Base-by-base conservation (phyloP, 805 yeast genomes). In the Metschnikowia hibisci region DNA sequence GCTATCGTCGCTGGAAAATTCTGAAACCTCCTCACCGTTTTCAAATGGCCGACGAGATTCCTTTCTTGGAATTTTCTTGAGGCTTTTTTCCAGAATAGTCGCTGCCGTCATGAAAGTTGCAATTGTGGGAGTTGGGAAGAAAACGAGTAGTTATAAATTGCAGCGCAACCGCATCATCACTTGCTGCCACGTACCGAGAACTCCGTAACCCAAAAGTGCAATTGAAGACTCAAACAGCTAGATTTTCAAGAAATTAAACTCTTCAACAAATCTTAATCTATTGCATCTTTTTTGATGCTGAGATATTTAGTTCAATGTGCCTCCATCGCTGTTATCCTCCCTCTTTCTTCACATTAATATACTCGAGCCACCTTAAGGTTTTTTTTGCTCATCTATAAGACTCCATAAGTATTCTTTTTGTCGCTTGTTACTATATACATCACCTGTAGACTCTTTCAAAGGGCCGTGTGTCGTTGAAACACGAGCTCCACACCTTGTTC, bases 381-480 rank as follows among this genome's bases (percentile, higher is more conserved):
- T 8, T 20, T 20, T 8, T 6, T 3, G 23, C 23, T 20, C 5
- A 20, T 20, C 23, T 6, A 20, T 8, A 20, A 6, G 23, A 6
- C 1, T 6, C 23, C 4, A 20, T 20, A 8, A 20, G 7, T 20
- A 8, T 20, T 20, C 8, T 8, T 20, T 8, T 20, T 20, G 23
- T 20, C 34, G 16, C n/a, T 16, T 13, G 2, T 11, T 8, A 22
- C 39, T 37, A 44, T 35, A 12, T 27, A 36, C 39, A 39, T 60
- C 64, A 84, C 47, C 88, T 74, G 61, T 87, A 93, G 28, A 93
- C 90, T 57, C 87, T 82, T 55, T 93, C 98, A 64, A 88, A 93
- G 1, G 99, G 99, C 56, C 99, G 73, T 2, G 98, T 91, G 58
- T 93, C 99, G 56, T 82, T 83, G 61, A 89, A 93, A 61, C 99